phyloP scores from a whole-genome alignment of 148 eudicot genomes.

The Fagopyrum homotropicum region DNA sequence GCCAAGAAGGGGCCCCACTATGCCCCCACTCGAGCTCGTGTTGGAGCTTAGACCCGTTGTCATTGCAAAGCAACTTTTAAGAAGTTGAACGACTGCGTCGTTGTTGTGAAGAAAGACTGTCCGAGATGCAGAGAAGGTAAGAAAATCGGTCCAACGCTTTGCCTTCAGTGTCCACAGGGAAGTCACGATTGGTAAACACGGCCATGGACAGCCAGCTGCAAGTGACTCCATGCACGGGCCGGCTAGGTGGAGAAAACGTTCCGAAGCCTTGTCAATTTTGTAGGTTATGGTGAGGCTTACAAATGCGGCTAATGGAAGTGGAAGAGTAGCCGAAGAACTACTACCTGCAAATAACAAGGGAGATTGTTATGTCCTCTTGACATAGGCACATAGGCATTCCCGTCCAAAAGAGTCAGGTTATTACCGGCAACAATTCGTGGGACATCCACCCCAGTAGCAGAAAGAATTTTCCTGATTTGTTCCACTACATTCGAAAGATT shows the following conservation, averaged over 20 bases:
- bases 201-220: slow-evolving; percentile 96
- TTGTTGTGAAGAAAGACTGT: slow-evolving; percentile 82
- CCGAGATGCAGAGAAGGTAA: slow-evolving; percentile 76
- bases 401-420: not conserved
- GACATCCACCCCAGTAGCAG: slow-evolving; percentile 82
- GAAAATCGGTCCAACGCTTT: slow-evolving; percentile 78
- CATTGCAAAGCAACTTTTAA: slow-evolving; percentile 61
- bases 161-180: slow-evolving; percentile 92
- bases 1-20: slow-evolving; percentile 78
- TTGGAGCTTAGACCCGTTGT: slow-evolving; percentile 46
- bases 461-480: slow-evolving; percentile 81
- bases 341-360: slow-evolving; percentile 34
- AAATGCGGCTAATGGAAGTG: slow-evolving; percentile 92
- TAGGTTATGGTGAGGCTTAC: slow-evolving; percentile 95
- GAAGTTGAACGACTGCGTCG: slow-evolving; percentile 75
- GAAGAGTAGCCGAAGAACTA: slow-evolving; percentile 76
- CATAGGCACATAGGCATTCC: no score
- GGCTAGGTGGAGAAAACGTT: slow-evolving; percentile 83
- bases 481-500: slow-evolving; percentile 83
- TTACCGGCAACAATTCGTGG: slow-evolving; percentile 85
- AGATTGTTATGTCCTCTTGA: no score
- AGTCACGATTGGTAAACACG: slow-evolving; percentile 88
- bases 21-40: slow-evolving; percentile 42
- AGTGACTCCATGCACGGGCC: slow-evolving; percentile 92
- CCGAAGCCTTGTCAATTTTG: slow-evolving; percentile 83